Evolutionary conservation across 2,329 filamentous ascomycete species (phyloP), one percentile per base, ranked within the genome.

Genomic region (Sporothrix brunneoviolacea): DNA sequence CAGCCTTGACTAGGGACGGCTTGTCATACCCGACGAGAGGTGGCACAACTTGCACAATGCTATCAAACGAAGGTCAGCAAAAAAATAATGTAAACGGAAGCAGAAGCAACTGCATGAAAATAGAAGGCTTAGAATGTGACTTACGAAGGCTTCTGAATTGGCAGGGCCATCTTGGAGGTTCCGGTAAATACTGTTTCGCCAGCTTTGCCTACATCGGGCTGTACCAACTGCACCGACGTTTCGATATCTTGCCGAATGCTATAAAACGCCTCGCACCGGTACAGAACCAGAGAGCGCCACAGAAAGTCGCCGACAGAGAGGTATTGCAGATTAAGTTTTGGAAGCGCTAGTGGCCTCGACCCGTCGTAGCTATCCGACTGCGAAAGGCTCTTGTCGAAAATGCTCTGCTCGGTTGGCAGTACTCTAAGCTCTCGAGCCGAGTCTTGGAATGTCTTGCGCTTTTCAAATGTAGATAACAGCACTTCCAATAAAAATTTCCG

Each of bases 241-340:
- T 95, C 89, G 51, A 98, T 82, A 63, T 98, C 89, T 61, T 90
- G 91, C 40, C 90, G 82, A 53, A 98, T 91, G 54, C 89, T 88
- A 65, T 94, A 97, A 64, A 97, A 96, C 0, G 91, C 80, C 66
- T 98, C 93, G 52, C 84, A 87, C 36, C 91, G 83, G 64, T 95
- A 93, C 8, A 98, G 73, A 13, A 94, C 77, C 61, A 97, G 84
- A 0, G 91, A 90, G 55, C 94, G 81, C 90, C 91, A 98, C n/a
- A 98, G 70, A 60, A 98, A 98, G 66, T 98, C 93, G 3, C 90
- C 90, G 45, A 95, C 82, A 3, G 91, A 95, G 13, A 98, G 75
- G 66, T 98, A 98, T 63, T 98, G 93, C 24, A 98, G 72, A 60
- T 96, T 98, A 40, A 97, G 70, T 65, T 98, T 98, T 3, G 93